Conservation (phyloP, 177 flowering plant genomes). For the Vitis hybrid region DNA sequence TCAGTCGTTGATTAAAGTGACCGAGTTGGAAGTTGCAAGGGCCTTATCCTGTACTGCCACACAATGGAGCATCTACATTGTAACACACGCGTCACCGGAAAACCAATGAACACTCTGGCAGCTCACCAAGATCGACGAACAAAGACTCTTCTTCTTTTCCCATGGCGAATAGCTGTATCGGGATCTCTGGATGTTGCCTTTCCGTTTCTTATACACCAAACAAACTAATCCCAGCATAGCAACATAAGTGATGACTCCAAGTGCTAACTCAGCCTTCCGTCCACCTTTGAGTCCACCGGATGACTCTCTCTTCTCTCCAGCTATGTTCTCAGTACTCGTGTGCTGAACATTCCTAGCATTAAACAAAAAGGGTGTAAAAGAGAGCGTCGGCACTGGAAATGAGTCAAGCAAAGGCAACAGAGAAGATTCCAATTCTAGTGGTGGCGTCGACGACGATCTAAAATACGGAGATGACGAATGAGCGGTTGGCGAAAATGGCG, state of each 20-base stretch:
- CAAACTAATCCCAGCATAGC: slow-evolving; percentile 32
- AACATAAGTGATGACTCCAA: slow-evolving; percentile 38
- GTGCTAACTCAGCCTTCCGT: slow-evolving; percentile 47
- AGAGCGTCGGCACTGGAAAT: slow-evolving; percentile 10
- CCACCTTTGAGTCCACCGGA: slow-evolving; percentile 37
- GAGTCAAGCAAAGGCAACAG: slow-evolving; percentile 16
- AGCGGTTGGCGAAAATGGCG: slow-evolving; percentile 9
- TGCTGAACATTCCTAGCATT: slow-evolving; percentile 17
- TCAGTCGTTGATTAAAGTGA: too few relatives aligned
- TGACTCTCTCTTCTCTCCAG: background rate
- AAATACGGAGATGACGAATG: slow-evolving; percentile 10
- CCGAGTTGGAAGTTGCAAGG: too few relatives aligned
- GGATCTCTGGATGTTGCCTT: slow-evolving; percentile 38
- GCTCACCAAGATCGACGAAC: too few relatives aligned
- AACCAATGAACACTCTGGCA: too few relatives aligned
- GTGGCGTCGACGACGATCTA: background rate
- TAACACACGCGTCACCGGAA: rapidly evolving
- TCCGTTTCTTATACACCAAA: slow-evolving; percentile 48
- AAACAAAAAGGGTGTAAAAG: slow-evolving; percentile 3
- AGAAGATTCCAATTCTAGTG: background rate
- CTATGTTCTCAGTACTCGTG: background rate
- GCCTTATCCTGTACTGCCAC: too few relatives aligned
- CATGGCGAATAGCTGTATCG: slow-evolving; percentile 37
- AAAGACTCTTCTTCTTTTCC: slow-evolving; percentile 6
- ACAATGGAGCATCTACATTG: too few relatives aligned